Conservation (phyloP, 2,329 filamentous ascomycete species). For the Fusarium annulatum region DNA sequence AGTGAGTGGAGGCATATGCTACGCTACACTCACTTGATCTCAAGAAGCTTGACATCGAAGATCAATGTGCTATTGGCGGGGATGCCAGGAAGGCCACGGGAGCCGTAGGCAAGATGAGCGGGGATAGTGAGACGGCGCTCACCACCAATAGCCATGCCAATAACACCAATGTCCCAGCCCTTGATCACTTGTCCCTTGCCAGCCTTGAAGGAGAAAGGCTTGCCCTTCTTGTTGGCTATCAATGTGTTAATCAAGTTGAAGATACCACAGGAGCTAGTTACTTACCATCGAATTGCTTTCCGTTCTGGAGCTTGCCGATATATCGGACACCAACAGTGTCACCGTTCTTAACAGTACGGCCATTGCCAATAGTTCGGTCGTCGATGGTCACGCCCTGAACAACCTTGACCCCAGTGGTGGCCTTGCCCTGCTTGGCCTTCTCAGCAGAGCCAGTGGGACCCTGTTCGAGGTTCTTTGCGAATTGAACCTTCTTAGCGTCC, state of each 20-base stretch:
- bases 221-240: constrained; percentile 96
- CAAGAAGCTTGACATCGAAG: constrained; percentile 90
- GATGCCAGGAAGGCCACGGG: constrained; percentile 83
- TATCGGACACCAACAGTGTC: constrained; percentile 95
- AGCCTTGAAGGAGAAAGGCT: constrained; percentile 96
- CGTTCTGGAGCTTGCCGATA: constrained; percentile 95
- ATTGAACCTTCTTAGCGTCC: constrained; percentile 91
- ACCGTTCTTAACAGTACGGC: constrained; percentile 87
- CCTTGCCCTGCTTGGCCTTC: constrained; percentile 56
- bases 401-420: constrained; percentile 75
- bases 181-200: constrained; percentile 97
- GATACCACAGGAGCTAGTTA: constrained; percentile 37
- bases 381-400: constrained; percentile 93
- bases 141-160: constrained; percentile 91
- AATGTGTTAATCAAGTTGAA: constrained; percentile 35
- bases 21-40: constrained; percentile 75
- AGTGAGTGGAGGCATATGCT: constrained; percentile 6
- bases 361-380: constrained; percentile 91
- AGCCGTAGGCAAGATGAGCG: constrained; percentile 88
- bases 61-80: constrained; percentile 90
- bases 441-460: constrained; percentile 81
- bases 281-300: constrained; percentile 94
- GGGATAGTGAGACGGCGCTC: constrained; percentile 95
- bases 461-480: constrained; percentile 98
- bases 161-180: constrained; percentile 96